These are phyloP conservation scores for Cytospora piceicola DNA, from an alignment of 2,329 filamentous ascomycete genomes.

Conservation along the genomic window DNA sequence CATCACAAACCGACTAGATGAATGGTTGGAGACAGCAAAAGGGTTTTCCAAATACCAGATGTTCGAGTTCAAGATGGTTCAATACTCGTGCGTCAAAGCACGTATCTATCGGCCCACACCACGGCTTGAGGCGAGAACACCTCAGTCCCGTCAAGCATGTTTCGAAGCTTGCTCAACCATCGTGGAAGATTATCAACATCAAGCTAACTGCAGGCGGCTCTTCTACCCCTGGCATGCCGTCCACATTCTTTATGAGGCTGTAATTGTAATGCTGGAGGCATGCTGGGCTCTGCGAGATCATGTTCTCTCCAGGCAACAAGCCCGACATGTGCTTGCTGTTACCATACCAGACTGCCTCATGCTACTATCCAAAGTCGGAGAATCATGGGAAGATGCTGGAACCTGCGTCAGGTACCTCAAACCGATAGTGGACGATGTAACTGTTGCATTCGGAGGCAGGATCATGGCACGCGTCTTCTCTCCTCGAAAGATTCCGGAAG, in stretches of 20 bases:
- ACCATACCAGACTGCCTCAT: slow-evolving; percentile 18
- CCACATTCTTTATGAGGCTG: slow-evolving; percentile 20
- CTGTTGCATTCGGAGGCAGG: slow-evolving; percentile 15
- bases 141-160: slow-evolving; percentile 14
- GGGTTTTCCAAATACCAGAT: slow-evolving; percentile 22
- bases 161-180: slow-evolving; percentile 16
- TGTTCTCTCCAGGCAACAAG: slow-evolving; percentile 9
- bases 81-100: slow-evolving; percentile 18
- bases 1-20: slow-evolving; percentile 38
- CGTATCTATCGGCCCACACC: slow-evolving; percentile 21
- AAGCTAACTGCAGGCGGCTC: slow-evolving; percentile 14
- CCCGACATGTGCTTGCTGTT: slow-evolving; percentile 15
- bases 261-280: slow-evolving; percentile 22
- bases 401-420: slow-evolving; percentile 12
- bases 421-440: slow-evolving; percentile 20
- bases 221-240: slow-evolving; percentile 25
- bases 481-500: slow-evolving; percentile 5
- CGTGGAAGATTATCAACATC: slow-evolving; percentile 20
- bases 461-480: slow-evolving; percentile 5
- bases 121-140: slow-evolving; percentile 20
- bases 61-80: slow-evolving; percentile 23
- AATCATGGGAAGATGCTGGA: slow-evolving; percentile 19
- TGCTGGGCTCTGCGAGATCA: slow-evolving; percentile 20
- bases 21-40: slow-evolving; percentile 16
- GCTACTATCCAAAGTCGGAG: slow-evolving; percentile 17